These are phyloP conservation scores for Globisporangium cystogenes DNA, from an alignment of 352 stramenopile species.

Conservation along the genomic window DNA sequence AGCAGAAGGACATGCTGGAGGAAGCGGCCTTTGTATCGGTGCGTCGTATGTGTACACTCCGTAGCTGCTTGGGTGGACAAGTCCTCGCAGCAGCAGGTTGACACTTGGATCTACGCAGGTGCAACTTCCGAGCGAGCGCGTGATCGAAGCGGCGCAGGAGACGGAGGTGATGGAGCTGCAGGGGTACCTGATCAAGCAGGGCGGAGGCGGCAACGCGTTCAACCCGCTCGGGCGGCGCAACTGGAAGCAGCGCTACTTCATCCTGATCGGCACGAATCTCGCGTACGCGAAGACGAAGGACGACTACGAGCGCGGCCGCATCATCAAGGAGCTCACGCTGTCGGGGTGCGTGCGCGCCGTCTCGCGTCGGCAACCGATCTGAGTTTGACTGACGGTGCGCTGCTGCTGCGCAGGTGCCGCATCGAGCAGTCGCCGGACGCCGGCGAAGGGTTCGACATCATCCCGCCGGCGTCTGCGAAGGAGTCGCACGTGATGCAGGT, in stretches of 20 bases:
- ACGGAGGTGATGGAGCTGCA: conserved; percentile 57
- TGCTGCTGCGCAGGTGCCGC: conserved; percentile 31
- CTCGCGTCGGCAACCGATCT: no score
- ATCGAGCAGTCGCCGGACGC: conserved; percentile 71
- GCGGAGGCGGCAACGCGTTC: conserved; percentile 65
- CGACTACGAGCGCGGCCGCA: conserved; percentile 81
- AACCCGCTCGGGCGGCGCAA: conserved; percentile 79
- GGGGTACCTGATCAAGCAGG: conserved; percentile 86
- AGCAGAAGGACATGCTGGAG: conserved; percentile 67
- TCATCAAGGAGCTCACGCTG: conserved; percentile 82
- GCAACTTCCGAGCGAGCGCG: conserved; percentile 72
- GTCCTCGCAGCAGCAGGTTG: no score
- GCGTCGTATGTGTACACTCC: no score
- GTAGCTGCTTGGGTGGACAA: no score
- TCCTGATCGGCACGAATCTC: conserved; percentile 59
- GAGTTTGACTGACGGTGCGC: no score
- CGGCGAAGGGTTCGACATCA: conserved; percentile 82
- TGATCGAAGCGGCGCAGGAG: conserved; percentile 73
- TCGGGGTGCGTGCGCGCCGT: conserved; percentile 50
- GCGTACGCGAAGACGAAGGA: conserved; percentile 85
- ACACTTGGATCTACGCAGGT: no score
- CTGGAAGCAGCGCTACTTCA: conserved; percentile 89
- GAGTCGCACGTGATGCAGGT: conserved; percentile 66
- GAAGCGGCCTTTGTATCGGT: conserved; percentile 78
- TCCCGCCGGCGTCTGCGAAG: conserved; percentile 43